Conservation (phyloP, 257 asterid genomes). For the Prunella vulgaris region DNA sequence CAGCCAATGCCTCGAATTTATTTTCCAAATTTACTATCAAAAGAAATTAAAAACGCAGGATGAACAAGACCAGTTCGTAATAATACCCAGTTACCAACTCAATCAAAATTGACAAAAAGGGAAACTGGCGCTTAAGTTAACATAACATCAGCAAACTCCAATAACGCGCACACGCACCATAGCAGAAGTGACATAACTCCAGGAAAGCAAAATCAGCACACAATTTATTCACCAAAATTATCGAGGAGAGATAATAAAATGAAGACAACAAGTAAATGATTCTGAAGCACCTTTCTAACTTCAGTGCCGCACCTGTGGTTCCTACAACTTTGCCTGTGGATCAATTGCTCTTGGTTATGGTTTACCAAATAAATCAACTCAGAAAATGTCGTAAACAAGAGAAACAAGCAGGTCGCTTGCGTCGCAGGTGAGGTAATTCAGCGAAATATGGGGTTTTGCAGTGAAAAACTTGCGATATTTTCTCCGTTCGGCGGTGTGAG, state of each 20-base stretch:
- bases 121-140: conserved; percentile 13
- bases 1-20: neutral
- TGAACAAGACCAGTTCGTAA: neutral
- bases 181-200: neutral
- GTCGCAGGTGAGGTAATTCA: neutral
- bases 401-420: neutral
- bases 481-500: neutral
- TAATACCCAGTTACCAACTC: neutral
- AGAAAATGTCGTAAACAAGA: neutral
- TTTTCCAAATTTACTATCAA: neutral
- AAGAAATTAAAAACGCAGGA: neutral
- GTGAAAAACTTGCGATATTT: conserved; percentile 14
- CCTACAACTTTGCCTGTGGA: neutral
- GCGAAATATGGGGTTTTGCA: conserved; percentile 20
- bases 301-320: neutral
- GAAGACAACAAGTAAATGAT: neutral
- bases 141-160: neutral
- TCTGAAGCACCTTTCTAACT: neutral
- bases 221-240: neutral
- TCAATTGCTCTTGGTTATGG: neutral
- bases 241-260: neutral
- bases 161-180: neutral
- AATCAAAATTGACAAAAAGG: neutral
- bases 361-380: neutral
- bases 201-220: neutral